Base-by-base conservation (phyloP, 495 filamentous ascomycete genomes). In the Lophium mytilinum region DNA sequence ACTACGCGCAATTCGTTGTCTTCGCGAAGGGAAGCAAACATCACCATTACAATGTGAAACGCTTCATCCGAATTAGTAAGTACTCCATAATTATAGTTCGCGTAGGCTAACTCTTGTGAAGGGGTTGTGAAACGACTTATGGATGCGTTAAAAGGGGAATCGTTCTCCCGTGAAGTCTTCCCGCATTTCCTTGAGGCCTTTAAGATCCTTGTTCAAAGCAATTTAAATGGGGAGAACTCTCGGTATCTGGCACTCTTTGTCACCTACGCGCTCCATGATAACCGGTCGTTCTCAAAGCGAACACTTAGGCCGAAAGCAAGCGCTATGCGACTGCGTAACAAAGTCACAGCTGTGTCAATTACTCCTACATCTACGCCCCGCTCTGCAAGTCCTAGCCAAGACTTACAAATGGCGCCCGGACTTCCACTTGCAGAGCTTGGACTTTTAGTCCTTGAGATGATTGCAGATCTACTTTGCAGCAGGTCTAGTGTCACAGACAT, bases 231-330 rank as follows among this genome's bases (percentile, higher is more conserved):
- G 10, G 90, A 95, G 68, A 81, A 89, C 40, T 81, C 93, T 42
- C 83, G 90, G 19, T 89, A 88, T n/a, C 72, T 98, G 33, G 86
- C 94, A 15, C 78, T 96, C 45, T 96, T 93, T 60, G 87, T 98
- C 57, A 96, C 92, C 0, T 97, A 92, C 68, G 85, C 88, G 6
- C 79, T 96, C 51, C 91, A 96, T 67, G 85, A 85, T 46, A 66
- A 60, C 33, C 62, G 70, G 10, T 59, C 58, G 53, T 79, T 76
- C 8, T 59, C 74, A n/a, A 72, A 77, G 9, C 74, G 79, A 30
- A 81, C 80, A 1, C 76, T 81, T 9, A 78, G 75, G 61, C 61
- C 75, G 6, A 64, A 64, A 18, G 70, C 68, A 9, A 69, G 69
- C 34, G 64, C 58, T 49, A 67, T 73, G 50, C 64, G 56, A 9